phyloP scores from a whole-genome alignment of 768 basidiomycete genomes.

The Phaffia australis region DNA sequence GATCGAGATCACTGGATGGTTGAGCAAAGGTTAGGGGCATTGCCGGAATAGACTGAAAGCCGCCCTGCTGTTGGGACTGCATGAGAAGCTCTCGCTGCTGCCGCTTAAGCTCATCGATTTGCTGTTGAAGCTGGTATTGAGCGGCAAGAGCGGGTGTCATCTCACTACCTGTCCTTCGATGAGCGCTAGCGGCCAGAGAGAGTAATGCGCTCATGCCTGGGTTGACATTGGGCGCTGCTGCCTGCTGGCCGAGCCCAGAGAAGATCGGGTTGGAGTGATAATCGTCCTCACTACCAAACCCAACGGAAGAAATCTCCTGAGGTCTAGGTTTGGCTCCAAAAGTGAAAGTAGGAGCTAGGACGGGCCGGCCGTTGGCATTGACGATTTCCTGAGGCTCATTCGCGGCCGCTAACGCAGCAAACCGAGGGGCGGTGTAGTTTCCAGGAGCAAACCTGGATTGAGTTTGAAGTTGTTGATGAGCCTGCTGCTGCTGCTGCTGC shows the following conservation, averaged over 20 bases:
- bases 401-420: conserved; percentile 59
- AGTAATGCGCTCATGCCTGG: conserved; percentile 33
- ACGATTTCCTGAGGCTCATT: conserved; percentile 35
- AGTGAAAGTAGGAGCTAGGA: conserved; percentile 82
- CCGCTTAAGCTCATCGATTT: conserved; percentile 38
- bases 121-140: conserved; percentile 36
- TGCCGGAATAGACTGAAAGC: neutral
- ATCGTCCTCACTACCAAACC: conserved; percentile 8
- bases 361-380: conserved; percentile 61
- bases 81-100: conserved; percentile 37
- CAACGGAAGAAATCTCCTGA: conserved; percentile 2
- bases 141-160: conserved; percentile 61
- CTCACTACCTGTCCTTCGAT: conserved; percentile 48
- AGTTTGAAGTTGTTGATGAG: too few species aligned
- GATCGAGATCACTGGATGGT: conserved; percentile 28
- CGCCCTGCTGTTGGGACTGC: conserved; percentile 20
- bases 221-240: conserved; percentile 36
- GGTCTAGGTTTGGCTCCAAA: conserved; percentile 51
- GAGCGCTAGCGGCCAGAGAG: conserved; percentile 37
- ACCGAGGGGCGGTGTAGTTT: conserved; percentile 77
- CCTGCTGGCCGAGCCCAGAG: conserved; percentile 33
- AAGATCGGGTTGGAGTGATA: conserved; percentile 18
- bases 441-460: conserved; percentile 29
- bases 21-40: neutral
- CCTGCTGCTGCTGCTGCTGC: conserved; percentile 25